phyloP scores from a whole-genome alignment of 2,329 filamentous ascomycete species.

The Colletotrichum melonis region DNA sequence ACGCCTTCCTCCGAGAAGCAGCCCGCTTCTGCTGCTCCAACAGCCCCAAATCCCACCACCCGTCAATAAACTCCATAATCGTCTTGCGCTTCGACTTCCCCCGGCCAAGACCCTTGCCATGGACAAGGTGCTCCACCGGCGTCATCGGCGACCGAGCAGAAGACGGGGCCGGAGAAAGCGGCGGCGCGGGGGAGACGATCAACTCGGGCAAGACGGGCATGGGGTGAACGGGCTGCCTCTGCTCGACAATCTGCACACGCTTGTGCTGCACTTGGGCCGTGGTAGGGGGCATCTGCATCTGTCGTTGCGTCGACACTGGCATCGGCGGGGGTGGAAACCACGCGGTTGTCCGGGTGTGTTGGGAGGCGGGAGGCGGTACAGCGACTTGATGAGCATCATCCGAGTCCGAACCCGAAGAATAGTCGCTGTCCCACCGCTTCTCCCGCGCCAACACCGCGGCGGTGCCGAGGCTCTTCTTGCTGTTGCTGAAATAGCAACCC shows the following conservation, averaged over 20 bases:
- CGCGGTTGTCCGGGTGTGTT: conserved; percentile 37
- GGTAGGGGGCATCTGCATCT: conserved; percentile 43
- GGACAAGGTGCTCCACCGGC: conserved; percentile 19
- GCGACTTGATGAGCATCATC: conserved; percentile 41
- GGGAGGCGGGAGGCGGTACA: conserved; percentile 20
- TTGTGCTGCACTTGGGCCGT: conserved; percentile 42
- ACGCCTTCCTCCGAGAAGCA: conserved; percentile 10
- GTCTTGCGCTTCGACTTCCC: conserved; percentile 56
- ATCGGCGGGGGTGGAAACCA: conserved; percentile 43
- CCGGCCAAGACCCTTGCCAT: conserved; percentile 8
- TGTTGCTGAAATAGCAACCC: conserved; percentile 31
- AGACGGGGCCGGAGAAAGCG: background rate
- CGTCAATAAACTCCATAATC: conserved; percentile 59
- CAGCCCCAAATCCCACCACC: conserved; percentile 66
- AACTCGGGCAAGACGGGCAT: conserved; percentile 26
- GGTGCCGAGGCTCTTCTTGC: conserved; percentile 46
- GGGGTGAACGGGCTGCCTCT: conserved; percentile 35
- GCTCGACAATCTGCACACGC: conserved; percentile 23
- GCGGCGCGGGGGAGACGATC: conserved; percentile 34
- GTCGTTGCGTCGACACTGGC: background rate
- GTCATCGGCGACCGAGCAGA: conserved; percentile 39
- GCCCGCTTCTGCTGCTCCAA: conserved; percentile 55
- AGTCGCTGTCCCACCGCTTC: conserved; percentile 47
- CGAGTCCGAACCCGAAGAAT: conserved; percentile 43
- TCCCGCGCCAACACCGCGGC: conserved; percentile 49